A percentile compares a stretch with the other conserved stretches of the same genome.
Evolutionary conservation across 2,329 filamentous ascomycete genomes (phyloP).

Genomic region (Bimuria novae-zelandiae): DNA sequence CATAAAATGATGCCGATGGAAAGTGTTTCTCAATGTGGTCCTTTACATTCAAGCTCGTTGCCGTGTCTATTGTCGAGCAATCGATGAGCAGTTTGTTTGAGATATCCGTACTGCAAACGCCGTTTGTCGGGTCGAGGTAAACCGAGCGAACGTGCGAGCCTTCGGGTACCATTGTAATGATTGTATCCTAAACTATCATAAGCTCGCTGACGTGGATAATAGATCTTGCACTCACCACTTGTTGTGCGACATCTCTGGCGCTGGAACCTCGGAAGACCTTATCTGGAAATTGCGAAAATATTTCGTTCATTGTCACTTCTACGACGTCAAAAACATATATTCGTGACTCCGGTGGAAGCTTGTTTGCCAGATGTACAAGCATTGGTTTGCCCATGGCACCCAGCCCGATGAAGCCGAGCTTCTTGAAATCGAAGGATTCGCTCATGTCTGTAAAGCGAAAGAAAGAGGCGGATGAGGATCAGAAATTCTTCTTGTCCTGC

Average conservation of each 20-base stretch:
- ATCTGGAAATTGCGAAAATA: conserved; percentile 48
- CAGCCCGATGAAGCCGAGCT: conserved; percentile 58
- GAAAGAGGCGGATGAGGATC: background rate
- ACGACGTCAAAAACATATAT: conserved; percentile 58
- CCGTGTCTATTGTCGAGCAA: conserved; percentile 61
- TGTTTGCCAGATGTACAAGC: conserved; percentile 55
- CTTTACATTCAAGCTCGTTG: conserved; percentile 54
- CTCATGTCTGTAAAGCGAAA: conserved; percentile 21
- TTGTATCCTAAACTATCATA: conserved; percentile 47
- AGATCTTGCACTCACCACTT: conserved; percentile 48
- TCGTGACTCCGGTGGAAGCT: conserved; percentile 48
- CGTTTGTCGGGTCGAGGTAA: conserved; percentile 53
- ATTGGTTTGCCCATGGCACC: conserved; percentile 62
- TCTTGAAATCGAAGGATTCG: conserved; percentile 26
- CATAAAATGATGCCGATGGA: conserved; percentile 55
- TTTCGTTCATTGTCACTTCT: conserved; percentile 47
- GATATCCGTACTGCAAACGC: conserved; percentile 50
- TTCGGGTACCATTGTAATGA: conserved; percentile 61
- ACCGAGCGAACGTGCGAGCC: conserved; percentile 57
- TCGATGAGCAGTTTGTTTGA: conserved; percentile 57
- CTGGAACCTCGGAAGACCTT: conserved; percentile 48
- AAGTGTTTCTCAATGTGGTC: conserved; percentile 45
- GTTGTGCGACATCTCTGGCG: conserved; percentile 56
- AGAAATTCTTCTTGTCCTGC: too few species aligned
- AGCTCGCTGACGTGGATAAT: background rate